Evolutionary conservation across 768 basidiomycete genomes (phyloP), one percentile per base, ranked within the genome.

Genomic region (Tylopilus plumbeoviolaceoides): DNA sequence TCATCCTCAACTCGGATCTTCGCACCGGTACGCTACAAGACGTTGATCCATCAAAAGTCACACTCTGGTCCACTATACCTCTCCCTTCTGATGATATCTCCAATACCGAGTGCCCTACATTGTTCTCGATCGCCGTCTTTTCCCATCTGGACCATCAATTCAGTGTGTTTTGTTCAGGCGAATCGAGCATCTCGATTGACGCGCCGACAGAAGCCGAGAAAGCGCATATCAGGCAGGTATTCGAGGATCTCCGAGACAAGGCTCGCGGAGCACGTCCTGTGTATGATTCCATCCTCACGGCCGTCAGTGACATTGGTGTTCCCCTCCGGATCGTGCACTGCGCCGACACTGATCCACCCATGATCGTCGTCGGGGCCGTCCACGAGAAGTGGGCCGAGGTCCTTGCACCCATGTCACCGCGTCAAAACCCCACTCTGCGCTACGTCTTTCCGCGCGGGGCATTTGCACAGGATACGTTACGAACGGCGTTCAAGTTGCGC

Each of bases 81-180:
- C 28, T 57, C 14, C 27, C 17, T 44, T n/a, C 28, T 1, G 25
- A 43, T 28, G n/a, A 40, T 35, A 44, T 31, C 36, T 31, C 41
- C 4, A 39, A 25, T 41, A 38, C 40, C 15, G 6, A 47, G 17
- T 21, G 17, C n/a, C 44, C 57, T 5, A 23, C 11, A 21, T 41
- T 59, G 27, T 65, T 61, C 51, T 68, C 68, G 9, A 44, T 65
- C 23, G 21, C 56, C 20, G 14, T 27, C n/a, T 59, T 57, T 36
- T 62, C 58, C 25, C 53, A 55, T 43, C 2, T 43, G 9, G 55
- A 44, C 21, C 47, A 51, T 15, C 55, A 56, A 4, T 64, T 56
- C 38, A 20, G 28, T 23, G 51, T 54, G 20, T 63, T 63, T 39
- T 68, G 63, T 21, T 62, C 60, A 1, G 50, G 38, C 27, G 55